A percentile compares a stretch with the other conserved stretches of the same genome.
These are phyloP conservation scores for Jamesozyma spencerorum DNA, from an alignment of 805 yeast genomes.

Conservation along the genomic window DNA sequence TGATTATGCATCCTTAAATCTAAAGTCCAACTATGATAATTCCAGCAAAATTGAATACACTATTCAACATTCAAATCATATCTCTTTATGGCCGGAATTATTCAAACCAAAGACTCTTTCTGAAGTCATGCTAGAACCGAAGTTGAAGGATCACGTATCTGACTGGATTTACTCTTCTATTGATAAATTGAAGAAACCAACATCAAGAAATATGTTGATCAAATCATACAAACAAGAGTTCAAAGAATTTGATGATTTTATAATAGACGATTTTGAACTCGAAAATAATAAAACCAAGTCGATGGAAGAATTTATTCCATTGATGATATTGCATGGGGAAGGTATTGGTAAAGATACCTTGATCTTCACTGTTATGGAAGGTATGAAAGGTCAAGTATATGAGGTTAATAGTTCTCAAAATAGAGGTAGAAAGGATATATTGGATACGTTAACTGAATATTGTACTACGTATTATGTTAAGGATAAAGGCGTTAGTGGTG, in stretches of 20 bases:
- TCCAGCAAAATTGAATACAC: not conserved
- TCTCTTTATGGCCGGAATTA: constrained; percentile 21
- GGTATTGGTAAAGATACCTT: constrained; percentile 77
- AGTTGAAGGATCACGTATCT: constrained; percentile 14
- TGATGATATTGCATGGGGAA: constrained; percentile 57
- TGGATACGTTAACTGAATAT: constrained; percentile 58
- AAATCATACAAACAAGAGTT: constrained; percentile 15
- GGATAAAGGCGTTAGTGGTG: constrained; percentile 40
- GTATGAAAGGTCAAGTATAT: constrained; percentile 60
- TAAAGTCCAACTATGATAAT: not conserved
- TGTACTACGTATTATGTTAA: constrained; percentile 79
- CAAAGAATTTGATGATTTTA: constrained; percentile 29
- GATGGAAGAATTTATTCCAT: constrained; percentile 42
- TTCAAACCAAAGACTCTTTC: constrained; percentile 26
- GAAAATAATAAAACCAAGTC: constrained; percentile 5
- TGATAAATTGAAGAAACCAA: constrained; percentile 26
- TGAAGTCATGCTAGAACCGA: constrained; percentile 26
- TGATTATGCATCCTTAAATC: constrained; percentile 14
- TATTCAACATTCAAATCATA: constrained; percentile 2
- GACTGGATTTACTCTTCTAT: constrained; percentile 31
- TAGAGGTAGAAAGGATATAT: constrained; percentile 64
- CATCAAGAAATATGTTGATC: constrained; percentile 29
- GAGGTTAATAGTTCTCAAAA: constrained; percentile 72
- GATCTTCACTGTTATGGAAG: constrained; percentile 56
- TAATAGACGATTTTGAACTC: constrained; percentile 16